These are phyloP conservation scores for Diaporthe sp. DNA, from an alignment of 2,329 filamentous ascomycete genomes.

Conservation along the genomic window DNA sequence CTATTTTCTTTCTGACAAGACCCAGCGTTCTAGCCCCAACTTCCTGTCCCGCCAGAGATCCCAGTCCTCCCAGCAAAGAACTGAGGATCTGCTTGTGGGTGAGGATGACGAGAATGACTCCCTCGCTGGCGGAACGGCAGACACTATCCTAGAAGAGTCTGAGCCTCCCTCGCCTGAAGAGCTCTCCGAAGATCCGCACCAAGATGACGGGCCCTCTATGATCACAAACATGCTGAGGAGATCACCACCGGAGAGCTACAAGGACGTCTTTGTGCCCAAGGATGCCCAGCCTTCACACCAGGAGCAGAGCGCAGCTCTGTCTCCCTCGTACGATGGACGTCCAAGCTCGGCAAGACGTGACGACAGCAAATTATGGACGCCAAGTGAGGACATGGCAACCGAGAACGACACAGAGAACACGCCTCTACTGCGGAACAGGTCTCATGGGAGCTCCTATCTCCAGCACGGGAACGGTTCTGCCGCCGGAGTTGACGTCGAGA, in stretches of 20 bases:
- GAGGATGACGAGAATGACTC: constrained; percentile 48
- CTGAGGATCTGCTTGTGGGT: constrained; percentile 24
- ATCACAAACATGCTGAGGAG: constrained; percentile 65
- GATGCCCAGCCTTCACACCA: constrained; percentile 20
- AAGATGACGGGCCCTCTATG: constrained; percentile 58
- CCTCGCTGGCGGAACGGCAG: constrained; percentile 52
- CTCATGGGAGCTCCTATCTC: constrained; percentile 49
- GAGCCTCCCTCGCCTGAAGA: constrained; percentile 67
- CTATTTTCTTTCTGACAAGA: constrained; percentile 80
- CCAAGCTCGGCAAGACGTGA: constrained; percentile 41
- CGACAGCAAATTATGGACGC: neutral
- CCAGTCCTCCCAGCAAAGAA: constrained; percentile 48
- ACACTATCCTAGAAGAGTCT: constrained; percentile 73
- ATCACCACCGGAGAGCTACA: constrained; percentile 59
- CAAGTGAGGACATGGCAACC: constrained; percentile 6
- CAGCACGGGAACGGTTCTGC: constrained; percentile 44
- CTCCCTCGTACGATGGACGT: constrained; percentile 39
- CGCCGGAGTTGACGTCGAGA: constrained; percentile 61
- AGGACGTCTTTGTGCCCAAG: constrained; percentile 26
- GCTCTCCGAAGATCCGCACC: constrained; percentile 46
- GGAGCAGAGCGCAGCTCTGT: constrained; percentile 34
- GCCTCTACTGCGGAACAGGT: constrained; percentile 59
- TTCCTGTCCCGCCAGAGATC: constrained; percentile 60
- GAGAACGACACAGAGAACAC: constrained; percentile 57
- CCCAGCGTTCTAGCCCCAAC: constrained; percentile 58